These are phyloP conservation scores for Sisymbrium irio DNA, from an alignment of 345 rosid species.

Conservation along the genomic window DNA sequence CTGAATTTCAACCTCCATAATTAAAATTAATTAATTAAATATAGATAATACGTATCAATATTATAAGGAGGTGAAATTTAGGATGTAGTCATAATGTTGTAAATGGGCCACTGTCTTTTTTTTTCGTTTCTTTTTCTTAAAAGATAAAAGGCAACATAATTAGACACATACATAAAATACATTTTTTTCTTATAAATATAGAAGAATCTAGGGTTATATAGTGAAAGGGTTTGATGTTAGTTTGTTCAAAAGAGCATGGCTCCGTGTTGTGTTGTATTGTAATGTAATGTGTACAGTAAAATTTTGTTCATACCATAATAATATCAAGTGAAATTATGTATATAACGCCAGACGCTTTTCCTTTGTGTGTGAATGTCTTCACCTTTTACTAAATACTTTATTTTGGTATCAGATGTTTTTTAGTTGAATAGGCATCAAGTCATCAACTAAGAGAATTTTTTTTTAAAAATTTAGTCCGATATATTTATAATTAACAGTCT, in stretches of 20 bases:
- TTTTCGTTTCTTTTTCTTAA: not conserved
- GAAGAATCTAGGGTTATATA: conserved; percentile 16
- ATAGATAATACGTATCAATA: conserved; percentile 14
- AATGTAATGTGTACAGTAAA: conserved; percentile 26
- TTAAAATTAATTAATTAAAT: conserved; percentile 14
- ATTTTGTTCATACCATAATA: conserved; percentile 26
- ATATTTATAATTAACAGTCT: too few relatives aligned
- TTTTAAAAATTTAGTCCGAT: too few relatives aligned
- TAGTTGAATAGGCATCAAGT: too few relatives aligned
- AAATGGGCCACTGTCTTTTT: conserved; percentile 22
- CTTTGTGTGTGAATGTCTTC: not conserved
- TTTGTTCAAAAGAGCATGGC: not conserved
- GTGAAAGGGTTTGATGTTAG: conserved; percentile 20
- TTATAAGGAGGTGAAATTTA: conserved; percentile 20
- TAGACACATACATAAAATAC: conserved; percentile 29
- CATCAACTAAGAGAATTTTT: too few relatives aligned
- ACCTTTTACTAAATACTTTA: not conserved
- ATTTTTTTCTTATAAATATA: conserved; percentile 17
- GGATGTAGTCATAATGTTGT: conserved; percentile 37
- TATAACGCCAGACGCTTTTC: not conserved
- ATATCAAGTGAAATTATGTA: not conserved
- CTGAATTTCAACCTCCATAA: conserved; percentile 20
- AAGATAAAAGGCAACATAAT: conserved; percentile 20
- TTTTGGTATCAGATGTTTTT: too few relatives aligned
- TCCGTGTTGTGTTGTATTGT: not conserved